phyloP scores from a whole-genome alignment of 1,284 basidiomycete species.

The Irpex sp. region DNA sequence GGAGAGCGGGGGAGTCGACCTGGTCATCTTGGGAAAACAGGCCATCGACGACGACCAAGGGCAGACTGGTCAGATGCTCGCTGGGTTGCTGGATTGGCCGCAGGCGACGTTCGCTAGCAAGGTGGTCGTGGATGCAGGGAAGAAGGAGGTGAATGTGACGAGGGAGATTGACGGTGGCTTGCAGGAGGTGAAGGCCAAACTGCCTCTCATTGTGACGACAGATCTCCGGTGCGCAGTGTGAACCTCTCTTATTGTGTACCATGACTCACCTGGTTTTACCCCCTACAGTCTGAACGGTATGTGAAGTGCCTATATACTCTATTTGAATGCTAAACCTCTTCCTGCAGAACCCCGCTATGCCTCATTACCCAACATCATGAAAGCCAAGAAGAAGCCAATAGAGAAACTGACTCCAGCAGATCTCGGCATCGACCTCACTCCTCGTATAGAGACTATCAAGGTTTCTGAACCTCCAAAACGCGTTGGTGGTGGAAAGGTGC shows the following conservation, averaged over 20 bases:
- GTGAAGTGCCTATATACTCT: conserved; percentile 6
- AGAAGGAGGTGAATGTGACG: conserved; percentile 72
- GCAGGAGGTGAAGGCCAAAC: conserved; percentile 76
- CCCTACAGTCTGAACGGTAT: conserved; percentile 53
- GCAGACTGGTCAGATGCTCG: conserved; percentile 98
- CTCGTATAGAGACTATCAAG: conserved; percentile 84
- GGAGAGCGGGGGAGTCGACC: conserved; percentile 56
- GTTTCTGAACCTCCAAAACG: conserved; percentile 92
- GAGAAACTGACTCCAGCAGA: conserved; percentile 83
- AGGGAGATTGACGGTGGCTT: conserved; percentile 96
- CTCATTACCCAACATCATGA: conserved; percentile 95
- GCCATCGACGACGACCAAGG: conserved; percentile 97
- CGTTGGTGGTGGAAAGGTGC: conserved; percentile 88
- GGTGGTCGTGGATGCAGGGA: conserved; percentile 72
- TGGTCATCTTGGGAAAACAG: conserved; percentile 98
- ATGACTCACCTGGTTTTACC: conserved; percentile 5
- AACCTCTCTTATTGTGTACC: background rate
- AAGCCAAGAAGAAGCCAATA: conserved; percentile 98
- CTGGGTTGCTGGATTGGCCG: conserved; percentile 88
- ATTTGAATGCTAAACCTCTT: background rate
- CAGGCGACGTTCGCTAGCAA: conserved; percentile 97
- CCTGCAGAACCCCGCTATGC: conserved; percentile 87
- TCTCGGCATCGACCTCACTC: conserved; percentile 80
- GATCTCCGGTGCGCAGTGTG: conserved; percentile 77
- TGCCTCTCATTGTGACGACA: conserved; percentile 91